phyloP scores from a whole-genome alignment of 176 grass and related monocot genomes.

The Oryza australiensis region DNA sequence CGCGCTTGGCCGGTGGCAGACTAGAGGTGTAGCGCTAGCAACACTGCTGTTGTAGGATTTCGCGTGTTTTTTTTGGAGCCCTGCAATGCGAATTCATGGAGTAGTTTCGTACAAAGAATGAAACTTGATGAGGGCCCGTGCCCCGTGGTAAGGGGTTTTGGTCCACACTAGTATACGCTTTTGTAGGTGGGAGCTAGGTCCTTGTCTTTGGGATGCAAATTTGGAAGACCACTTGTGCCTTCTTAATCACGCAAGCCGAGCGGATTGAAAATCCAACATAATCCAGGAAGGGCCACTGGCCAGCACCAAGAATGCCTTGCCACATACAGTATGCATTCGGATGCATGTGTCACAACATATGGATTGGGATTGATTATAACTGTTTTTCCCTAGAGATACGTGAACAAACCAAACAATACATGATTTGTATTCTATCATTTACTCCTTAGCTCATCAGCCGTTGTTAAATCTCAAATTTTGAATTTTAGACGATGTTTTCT shows the following conservation, averaged over 20 bases:
- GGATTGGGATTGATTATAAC: not conserved
- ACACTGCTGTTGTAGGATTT: not conserved
- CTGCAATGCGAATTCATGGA: slow-evolving; percentile 18
- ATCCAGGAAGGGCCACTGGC: not conserved
- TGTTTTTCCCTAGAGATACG: not conserved
- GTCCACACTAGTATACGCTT: slow-evolving; percentile 34
- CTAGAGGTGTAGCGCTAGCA: not conserved
- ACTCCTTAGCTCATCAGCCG: too few relatives aligned
- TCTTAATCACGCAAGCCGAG: slow-evolving; percentile 12
- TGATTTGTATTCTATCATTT: too few relatives aligned
- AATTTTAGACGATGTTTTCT: too few relatives aligned
- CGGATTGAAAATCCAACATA: not conserved
- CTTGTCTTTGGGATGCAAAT: slow-evolving; percentile 31
- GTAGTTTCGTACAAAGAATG: slow-evolving; percentile 8
- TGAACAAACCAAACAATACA: not conserved
- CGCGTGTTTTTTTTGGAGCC: slow-evolving; percentile 18
- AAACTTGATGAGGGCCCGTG: slow-evolving; percentile 12
- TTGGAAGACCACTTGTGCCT: slow-evolving; percentile 7
- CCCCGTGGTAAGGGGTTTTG: slow-evolving; percentile 29
- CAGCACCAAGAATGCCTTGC: not conserved
- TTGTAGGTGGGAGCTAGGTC: slow-evolving; percentile 18
- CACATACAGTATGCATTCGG: not conserved
- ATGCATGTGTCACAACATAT: not conserved
- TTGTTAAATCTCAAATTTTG: too few relatives aligned
- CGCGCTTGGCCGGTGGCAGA: not conserved